A percentile compares a stretch with the other conserved stretches of the same genome.
These are phyloP conservation scores for Fraxinus cuspidata DNA, from an alignment of 257 asterid genomes.

Conservation along the genomic window DNA sequence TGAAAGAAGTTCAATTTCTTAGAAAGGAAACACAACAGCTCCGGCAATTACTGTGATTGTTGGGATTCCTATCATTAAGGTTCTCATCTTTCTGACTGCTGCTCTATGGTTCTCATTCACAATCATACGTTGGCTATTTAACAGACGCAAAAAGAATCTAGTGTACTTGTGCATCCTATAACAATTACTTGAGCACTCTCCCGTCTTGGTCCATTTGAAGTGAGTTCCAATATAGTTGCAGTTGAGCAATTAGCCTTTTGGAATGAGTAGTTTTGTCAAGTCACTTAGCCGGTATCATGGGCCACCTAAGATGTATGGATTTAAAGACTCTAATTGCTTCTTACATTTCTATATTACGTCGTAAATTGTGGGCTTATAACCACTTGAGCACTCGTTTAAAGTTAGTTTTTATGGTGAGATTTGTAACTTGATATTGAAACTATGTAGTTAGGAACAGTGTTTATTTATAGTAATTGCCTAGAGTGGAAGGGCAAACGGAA, in stretches of 20 bases:
- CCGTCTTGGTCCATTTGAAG: not conserved
- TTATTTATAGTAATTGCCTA: too few relatives aligned
- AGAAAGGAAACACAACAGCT: conserved; percentile 47
- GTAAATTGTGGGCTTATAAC: not conserved
- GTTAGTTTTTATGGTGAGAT: not conserved
- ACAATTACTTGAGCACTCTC: not conserved
- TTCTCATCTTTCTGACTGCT: not conserved
- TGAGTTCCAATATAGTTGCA: not conserved
- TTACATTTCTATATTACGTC: not conserved
- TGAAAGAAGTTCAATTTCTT: conserved; percentile 47
- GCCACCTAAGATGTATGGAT: not conserved
- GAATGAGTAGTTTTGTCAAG: not conserved
- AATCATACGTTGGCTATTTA: not conserved
- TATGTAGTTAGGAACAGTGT: not conserved
- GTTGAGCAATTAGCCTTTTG: not conserved
- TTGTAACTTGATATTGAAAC: not conserved
- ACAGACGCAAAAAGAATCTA: not conserved
- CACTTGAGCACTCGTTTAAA: not conserved
- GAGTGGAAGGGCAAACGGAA: not conserved
- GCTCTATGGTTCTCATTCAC: not conserved
- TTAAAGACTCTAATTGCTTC: not conserved
- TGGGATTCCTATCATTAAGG: not conserved
- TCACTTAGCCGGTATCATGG: not conserved
- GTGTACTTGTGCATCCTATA: not conserved
- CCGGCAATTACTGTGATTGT: conserved; percentile 37